Conservation (phyloP, 2,329 filamentous ascomycete species). For the Pyricularia pennisetigena region DNA sequence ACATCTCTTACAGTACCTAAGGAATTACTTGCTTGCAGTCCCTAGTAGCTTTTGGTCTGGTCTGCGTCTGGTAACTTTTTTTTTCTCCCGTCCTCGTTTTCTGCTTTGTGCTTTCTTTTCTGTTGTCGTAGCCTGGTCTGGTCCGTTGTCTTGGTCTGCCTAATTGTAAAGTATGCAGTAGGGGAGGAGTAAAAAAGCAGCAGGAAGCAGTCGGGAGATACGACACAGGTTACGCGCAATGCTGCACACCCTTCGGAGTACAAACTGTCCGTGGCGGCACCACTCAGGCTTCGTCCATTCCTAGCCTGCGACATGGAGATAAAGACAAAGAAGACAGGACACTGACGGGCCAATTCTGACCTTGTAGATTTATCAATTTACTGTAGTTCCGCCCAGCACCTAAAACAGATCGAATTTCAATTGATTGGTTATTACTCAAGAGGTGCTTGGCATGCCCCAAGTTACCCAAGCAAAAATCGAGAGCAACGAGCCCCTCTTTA, state of each 20-base stretch:
- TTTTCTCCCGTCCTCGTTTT: background rate
- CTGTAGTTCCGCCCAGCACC: background rate
- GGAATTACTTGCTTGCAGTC: background rate
- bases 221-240: background rate
- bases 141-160: background rate
- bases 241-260: background rate
- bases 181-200: background rate
- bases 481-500: background rate
- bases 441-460: background rate
- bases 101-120: background rate
- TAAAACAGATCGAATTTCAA: background rate
- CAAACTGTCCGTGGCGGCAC: background rate
- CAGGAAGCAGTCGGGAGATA: background rate
- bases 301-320: background rate
- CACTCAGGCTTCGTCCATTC: background rate
- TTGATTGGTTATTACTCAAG: background rate
- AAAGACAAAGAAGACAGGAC: background rate
- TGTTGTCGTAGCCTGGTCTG: background rate
- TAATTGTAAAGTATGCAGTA: background rate
- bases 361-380: background rate
- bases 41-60: background rate
- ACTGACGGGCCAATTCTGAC: background rate
- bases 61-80: background rate
- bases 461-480: background rate
- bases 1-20: background rate